phyloP scores from a whole-genome alignment of 805 yeast genomes.

The Teunomyces lycoperdinae region DNA sequence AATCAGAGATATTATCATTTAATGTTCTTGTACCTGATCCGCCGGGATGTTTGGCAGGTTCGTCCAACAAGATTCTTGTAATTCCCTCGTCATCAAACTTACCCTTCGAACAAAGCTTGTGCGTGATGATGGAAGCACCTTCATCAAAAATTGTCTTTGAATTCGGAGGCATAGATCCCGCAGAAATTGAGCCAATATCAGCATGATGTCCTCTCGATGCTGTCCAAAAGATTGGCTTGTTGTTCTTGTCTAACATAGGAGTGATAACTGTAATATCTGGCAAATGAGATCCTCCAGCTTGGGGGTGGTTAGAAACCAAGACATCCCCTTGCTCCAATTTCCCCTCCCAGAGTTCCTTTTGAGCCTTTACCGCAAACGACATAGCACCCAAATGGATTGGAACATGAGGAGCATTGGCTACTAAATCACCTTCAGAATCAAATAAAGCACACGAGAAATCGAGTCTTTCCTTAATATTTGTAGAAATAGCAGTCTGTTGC shows the following conservation, averaged over 20 bases:
- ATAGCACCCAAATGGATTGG: slow-evolving; percentile 47
- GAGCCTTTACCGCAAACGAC: slow-evolving; percentile 47
- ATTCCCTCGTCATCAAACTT: slow-evolving; percentile 72
- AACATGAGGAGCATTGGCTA: slow-evolving; percentile 46
- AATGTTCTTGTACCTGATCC: slow-evolving; percentile 88
- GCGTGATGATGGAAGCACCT: slow-evolving; percentile 85
- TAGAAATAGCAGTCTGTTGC: slow-evolving; percentile 45
- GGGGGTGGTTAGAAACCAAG: slow-evolving; percentile 41
- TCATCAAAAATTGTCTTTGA: slow-evolving; percentile 84
- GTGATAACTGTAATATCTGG: slow-evolving; percentile 80
- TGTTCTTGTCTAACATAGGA: slow-evolving; percentile 62
- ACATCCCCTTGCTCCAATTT: slow-evolving; percentile 42
- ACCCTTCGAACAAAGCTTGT: slow-evolving; percentile 66
- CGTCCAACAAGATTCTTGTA: slow-evolving; percentile 55
- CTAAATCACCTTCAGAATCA: slow-evolving; percentile 40
- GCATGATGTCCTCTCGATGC: slow-evolving; percentile 97
- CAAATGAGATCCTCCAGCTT: slow-evolving; percentile 43
- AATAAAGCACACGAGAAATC: slow-evolving; percentile 47
- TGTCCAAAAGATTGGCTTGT: slow-evolving; percentile 72
- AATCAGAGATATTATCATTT: slow-evolving; percentile 72
- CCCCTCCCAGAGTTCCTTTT: slow-evolving; percentile 38
- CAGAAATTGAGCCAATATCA: slow-evolving; percentile 88
- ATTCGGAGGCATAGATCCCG: slow-evolving; percentile 94
- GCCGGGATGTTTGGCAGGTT: slow-evolving; percentile 80
- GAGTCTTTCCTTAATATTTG: slow-evolving; percentile 43